Conservation (phyloP, 108 stramenopile species). For the Parietichytrium sp. region DNA sequence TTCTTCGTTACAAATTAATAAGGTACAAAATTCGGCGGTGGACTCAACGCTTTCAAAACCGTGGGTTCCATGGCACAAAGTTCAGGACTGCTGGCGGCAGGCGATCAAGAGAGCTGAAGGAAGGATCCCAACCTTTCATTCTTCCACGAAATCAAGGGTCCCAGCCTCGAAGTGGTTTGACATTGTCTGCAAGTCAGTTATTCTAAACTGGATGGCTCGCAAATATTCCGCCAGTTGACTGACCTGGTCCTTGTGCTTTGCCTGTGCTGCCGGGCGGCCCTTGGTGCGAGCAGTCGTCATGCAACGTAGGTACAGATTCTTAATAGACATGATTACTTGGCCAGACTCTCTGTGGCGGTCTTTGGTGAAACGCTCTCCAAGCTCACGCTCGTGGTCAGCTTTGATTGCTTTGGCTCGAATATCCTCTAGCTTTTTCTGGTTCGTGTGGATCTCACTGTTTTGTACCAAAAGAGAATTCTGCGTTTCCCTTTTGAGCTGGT, state of each 20-base stretch:
- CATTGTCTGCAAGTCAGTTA: constrained; percentile 10
- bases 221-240: not conserved
- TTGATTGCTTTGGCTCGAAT: constrained; percentile 51
- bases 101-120: no score
- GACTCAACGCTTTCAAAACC: no score
- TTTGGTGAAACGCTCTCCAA: constrained; percentile 58
- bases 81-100: no score
- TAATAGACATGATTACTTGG: constrained; percentile 62
- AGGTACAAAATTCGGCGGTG: no score
- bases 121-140: no score
- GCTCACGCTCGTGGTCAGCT: constrained; percentile 49
- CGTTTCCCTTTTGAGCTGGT: constrained; percentile 49
- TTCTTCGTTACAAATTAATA: no score
- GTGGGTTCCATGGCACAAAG: no score
- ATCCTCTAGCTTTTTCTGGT: constrained; percentile 54
- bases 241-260: not conserved
- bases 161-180: constrained; percentile 8
- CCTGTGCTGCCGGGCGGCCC: not conserved
- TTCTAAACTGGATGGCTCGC: not conserved
- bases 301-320: constrained; percentile 53
- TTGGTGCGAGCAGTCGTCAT: constrained; percentile 33
- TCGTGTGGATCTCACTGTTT: constrained; percentile 50
- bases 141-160: no score
- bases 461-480: constrained; percentile 54
- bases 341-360: constrained; percentile 56